Percentiles rank a stretch among this genome's conserved stretches.
Evolutionary conservation across 805 yeast species (phyloP).

Genomic region (Geotrichum ghanense): DNA sequence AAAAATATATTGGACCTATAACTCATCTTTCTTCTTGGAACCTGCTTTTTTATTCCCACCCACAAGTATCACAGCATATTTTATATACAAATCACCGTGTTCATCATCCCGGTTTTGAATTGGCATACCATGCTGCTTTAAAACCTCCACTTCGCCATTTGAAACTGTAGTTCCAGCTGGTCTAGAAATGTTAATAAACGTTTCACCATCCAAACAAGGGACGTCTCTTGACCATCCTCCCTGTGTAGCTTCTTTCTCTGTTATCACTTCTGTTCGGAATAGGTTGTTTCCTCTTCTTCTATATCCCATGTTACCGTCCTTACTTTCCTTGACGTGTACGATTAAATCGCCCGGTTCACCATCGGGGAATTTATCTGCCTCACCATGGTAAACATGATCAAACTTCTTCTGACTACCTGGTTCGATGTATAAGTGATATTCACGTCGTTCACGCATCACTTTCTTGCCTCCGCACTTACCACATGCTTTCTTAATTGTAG

Average conservation of each 20-base stretch:
- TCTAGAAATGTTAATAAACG: constrained; percentile 39
- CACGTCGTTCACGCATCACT: constrained; percentile 43
- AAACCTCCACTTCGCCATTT: constrained; percentile 60
- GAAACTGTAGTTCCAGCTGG: constrained; percentile 38
- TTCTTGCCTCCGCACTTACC: constrained; percentile 59
- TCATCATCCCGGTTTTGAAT: constrained; percentile 34
- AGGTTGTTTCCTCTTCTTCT: constrained; percentile 65
- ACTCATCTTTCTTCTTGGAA: not conserved
- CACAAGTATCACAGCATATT: constrained; percentile 29
- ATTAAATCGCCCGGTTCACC: constrained; percentile 70
- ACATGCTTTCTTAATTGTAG: constrained; percentile 54
- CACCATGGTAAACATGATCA: constrained; percentile 51
- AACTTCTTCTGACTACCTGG: constrained; percentile 62
- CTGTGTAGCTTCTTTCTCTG: constrained; percentile 53
- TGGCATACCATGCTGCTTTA: constrained; percentile 86
- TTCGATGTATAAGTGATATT: constrained; percentile 47
- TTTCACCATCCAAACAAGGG: constrained; percentile 52
- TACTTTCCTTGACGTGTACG: constrained; percentile 48
- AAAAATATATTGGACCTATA: too few species aligned
- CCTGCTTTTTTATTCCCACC: constrained; percentile 9
- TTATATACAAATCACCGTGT: constrained; percentile 39
- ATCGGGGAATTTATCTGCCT: constrained; percentile 79
- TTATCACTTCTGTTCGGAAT: constrained; percentile 70
- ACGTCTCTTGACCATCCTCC: constrained; percentile 78
- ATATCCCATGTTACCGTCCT: constrained; percentile 61